Evolutionary conservation across 345 rosid species (phyloP).

Genomic region (Firmiana major): DNA sequence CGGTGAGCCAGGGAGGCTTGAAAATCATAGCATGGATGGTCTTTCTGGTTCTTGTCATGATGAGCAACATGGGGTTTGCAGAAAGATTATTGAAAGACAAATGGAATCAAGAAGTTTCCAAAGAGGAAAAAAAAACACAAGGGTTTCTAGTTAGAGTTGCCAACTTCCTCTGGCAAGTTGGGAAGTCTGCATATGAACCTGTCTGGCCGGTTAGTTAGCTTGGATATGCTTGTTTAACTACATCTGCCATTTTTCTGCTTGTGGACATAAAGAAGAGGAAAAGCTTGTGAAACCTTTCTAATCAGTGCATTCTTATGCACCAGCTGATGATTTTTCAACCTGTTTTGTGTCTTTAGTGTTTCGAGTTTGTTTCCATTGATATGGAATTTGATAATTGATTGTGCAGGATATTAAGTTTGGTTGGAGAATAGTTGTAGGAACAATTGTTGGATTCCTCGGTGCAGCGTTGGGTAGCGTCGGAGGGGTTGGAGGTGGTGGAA

Average conservation of each 20-base stretch:
- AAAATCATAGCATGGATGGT: conserved; percentile 17
- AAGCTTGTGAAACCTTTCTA: background rate
- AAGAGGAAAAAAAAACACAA: conserved; percentile 10
- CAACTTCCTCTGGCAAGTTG: conserved; percentile 55
- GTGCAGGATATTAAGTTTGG: conserved; percentile 61
- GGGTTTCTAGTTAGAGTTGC: conserved; percentile 26
- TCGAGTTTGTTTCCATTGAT: background rate
- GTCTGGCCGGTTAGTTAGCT: conserved; percentile 64
- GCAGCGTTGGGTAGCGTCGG: conserved; percentile 72
- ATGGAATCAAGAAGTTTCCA: conserved; percentile 10
- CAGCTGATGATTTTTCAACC: background rate
- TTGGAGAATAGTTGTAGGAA: conserved; percentile 52
- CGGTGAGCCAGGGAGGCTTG: conserved; percentile 18
- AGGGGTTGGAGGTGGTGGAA: conserved; percentile 75
- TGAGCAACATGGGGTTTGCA: conserved; percentile 28
- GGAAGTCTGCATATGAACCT: conserved; percentile 52
- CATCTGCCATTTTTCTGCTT: background rate
- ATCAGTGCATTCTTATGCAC: background rate
- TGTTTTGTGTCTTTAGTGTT: background rate
- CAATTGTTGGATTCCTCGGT: conserved; percentile 57
- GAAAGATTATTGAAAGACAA: conserved; percentile 40
- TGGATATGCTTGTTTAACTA: background rate
- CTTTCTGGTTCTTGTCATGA: conserved; percentile 23
- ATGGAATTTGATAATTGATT: background rate
- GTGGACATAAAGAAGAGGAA: background rate